Base-by-base conservation (phyloP, 2,329 filamentous ascomycete species). In the Aspergillus sp. region DNA sequence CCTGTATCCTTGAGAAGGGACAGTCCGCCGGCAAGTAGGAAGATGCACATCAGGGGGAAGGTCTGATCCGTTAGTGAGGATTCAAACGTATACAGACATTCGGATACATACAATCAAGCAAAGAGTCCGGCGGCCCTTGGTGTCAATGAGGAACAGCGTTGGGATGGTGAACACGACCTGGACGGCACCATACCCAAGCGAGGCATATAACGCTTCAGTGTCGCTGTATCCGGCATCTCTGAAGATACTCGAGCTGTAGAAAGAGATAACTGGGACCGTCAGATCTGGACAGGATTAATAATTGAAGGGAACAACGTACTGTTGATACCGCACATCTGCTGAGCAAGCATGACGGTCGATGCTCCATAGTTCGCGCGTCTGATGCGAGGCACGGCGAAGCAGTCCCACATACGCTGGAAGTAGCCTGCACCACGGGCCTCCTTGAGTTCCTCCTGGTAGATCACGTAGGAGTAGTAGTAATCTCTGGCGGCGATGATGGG, bases 301-400 rank as follows among this genome's bases (percentile, higher is more conserved):
- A 7, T 7, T 34, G 32, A 3, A 13, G 32, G 32, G n/a, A n/a
- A n/a, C n/a, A n/a, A n/a, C 65, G 48, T 59, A 67, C 65, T 67
- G 55, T 69, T 69, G 45, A 69, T 79, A 73, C 82, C 83, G 64
- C 85, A 88, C 81, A 89, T 86, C 68, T 53, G 50, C 70, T 89
- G 87, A 0, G 85, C 85, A 66, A 89, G 85, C 90, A 96, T 96
- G 64, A 93, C 89, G 2, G 86, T 85, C 58, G 86, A 89, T 1
- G 90, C 88, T 6, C 89, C 90, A 13, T 44, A 45, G 50, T 53
- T 53, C 5, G 91, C 90, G n/a, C 77, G 74, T 47, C 77, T 68
- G 50, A 80, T 73, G 26, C 77, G 70, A 13, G 77, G 76, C 17
- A 80, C 74, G 2, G 76, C 74, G 61, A 80, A 80, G 0, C 48